A percentile compares a stretch with the other conserved stretches of the same genome.
Evolutionary conservation across 2,329 filamentous ascomycete genomes (phyloP).

Genomic region (Chaetomium olivaceum): DNA sequence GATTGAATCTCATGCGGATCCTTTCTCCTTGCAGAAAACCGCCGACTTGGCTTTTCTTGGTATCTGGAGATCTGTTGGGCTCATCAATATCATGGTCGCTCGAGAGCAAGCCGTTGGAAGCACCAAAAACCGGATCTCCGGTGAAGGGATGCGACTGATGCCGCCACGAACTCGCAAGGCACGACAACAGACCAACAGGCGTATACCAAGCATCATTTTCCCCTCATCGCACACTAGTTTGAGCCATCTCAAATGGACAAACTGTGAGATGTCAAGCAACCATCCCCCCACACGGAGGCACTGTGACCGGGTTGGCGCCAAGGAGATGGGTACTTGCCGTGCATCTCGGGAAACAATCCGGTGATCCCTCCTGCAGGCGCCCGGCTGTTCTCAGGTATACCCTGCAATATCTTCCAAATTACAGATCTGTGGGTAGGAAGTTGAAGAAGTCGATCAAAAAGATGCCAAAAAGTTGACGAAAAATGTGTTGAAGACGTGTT

Average conservation of each 20-base stretch:
- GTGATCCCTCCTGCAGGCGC: constrained; percentile 1
- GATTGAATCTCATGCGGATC: constrained; percentile 23
- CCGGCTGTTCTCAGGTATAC: background rate
- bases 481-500: background rate
- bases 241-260: background rate
- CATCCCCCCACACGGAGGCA: background rate
- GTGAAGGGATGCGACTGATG: background rate
- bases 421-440: background rate
- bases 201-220: background rate
- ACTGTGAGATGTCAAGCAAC: background rate
- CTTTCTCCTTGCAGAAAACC: constrained; percentile 23
- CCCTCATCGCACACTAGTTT: background rate
- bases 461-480: background rate
- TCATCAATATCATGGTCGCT: constrained; percentile 4
- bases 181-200: background rate
- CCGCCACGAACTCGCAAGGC: background rate
- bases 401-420: background rate
- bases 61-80: constrained; percentile 9
- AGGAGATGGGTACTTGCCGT: background rate
- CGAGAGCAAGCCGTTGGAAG: background rate
- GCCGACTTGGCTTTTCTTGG: constrained; percentile 28
- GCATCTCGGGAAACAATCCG: constrained; percentile 2
- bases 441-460: background rate
- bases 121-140: background rate
- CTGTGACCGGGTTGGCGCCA: constrained; percentile 9